Conservation (phyloP, 2,329 filamentous ascomycete species). For the Exophiala viscosa region DNA sequence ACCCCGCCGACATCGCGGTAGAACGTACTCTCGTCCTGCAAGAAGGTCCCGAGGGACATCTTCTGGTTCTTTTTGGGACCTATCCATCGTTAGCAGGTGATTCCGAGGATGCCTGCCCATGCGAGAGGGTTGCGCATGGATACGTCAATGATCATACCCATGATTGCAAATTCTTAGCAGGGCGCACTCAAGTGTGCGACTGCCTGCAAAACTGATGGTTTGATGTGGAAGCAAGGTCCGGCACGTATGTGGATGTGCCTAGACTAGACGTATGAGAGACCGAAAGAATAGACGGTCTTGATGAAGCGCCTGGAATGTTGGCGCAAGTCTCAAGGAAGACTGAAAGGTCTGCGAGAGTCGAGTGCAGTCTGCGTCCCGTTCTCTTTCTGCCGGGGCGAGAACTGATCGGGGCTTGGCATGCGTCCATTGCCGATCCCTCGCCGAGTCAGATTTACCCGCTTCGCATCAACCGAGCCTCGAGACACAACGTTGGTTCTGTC, state of each 20-base stretch:
- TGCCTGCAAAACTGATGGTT: background rate
- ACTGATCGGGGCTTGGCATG: too few relatives aligned
- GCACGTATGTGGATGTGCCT: slow-evolving; percentile 5
- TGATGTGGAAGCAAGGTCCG: slow-evolving; percentile 1
- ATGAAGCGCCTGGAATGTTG: too few relatives aligned
- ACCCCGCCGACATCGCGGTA: slow-evolving; percentile 13
- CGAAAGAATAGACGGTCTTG: too few relatives aligned
- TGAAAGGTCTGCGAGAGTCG: too few relatives aligned
- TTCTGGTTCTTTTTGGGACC: slow-evolving; percentile 95
- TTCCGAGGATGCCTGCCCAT: background rate
- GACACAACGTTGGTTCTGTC: too few relatives aligned
- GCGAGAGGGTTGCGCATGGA: slow-evolving; percentile 1
- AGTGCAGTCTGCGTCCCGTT: too few relatives aligned
- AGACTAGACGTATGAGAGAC: background rate
- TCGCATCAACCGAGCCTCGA: too few relatives aligned
- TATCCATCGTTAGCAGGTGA: slow-evolving; percentile 37
- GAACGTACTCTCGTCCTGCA: slow-evolving; percentile 80
- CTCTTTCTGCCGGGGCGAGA: too few relatives aligned
- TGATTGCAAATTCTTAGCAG: slow-evolving; percentile 25
- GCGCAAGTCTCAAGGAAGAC: too few relatives aligned
- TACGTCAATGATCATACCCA: slow-evolving; percentile 20
- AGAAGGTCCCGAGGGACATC: slow-evolving; percentile 95
- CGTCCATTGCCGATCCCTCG: too few relatives aligned
- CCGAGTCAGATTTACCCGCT: too few relatives aligned
- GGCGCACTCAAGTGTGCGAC: slow-evolving; percentile 15